Percentiles rank a stretch among this genome's conserved stretches.
These are phyloP conservation scores for Grammothele lineata DNA, from an alignment of 768 basidiomycete genomes.

Conservation along the genomic window DNA sequence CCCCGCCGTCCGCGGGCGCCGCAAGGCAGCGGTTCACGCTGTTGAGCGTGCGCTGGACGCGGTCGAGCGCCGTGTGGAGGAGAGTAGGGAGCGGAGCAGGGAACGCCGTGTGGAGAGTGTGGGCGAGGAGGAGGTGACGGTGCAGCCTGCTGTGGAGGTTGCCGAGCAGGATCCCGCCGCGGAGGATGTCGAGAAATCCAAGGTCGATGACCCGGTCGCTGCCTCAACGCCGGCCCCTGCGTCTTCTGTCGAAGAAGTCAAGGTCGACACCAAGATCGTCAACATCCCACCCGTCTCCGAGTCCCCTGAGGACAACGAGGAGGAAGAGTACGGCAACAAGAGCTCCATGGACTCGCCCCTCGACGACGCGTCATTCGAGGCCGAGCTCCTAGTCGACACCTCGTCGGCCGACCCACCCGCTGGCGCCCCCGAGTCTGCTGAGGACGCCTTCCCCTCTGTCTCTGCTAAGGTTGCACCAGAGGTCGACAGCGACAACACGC, in stretches of 20 bases:
- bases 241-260: background rate
- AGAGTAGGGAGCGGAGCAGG: conserved; percentile 28
- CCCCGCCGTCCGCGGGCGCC: conserved; percentile 40
- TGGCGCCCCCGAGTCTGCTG: background rate
- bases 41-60: conserved; percentile 57
- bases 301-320: too few species aligned
- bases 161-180: background rate
- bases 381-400: background rate
- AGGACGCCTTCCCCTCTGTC: background rate
- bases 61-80: conserved; percentile 47
- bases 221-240: background rate
- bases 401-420: background rate
- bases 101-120: background rate
- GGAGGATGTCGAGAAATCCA: background rate
- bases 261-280: too few species aligned
- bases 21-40: conserved; percentile 51
- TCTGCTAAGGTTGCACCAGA: too few species aligned
- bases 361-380: too few species aligned
- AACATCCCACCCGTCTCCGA: too few species aligned
- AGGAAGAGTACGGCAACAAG: too few species aligned
- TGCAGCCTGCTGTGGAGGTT: too few species aligned
- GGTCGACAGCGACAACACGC: too few species aligned
- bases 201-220: background rate
- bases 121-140: background rate
- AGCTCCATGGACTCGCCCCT: too few species aligned